phyloP scores from a whole-genome alignment of 345 rosid genomes.

The Eucalyptus sp. region DNA sequence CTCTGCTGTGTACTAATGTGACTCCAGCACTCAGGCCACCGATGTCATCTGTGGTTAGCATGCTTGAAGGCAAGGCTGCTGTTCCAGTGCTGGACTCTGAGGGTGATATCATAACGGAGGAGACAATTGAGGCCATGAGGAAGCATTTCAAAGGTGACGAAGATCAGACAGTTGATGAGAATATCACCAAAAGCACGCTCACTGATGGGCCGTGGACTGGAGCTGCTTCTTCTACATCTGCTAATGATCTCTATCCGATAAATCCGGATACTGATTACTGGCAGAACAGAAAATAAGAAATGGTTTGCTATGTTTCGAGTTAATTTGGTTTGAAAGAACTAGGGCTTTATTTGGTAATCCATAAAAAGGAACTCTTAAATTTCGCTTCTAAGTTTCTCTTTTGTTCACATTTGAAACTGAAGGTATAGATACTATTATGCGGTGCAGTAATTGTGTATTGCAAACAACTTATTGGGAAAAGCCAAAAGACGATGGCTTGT shows the following conservation, averaged over 20 bases:
- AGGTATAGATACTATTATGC: neutral
- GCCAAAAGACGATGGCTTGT: neutral
- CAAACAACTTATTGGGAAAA: neutral
- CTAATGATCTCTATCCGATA: slow-evolving; percentile 12
- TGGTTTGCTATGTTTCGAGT: too few species aligned
- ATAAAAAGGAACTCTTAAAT: neutral
- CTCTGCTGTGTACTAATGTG: neutral
- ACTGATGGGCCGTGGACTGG: neutral
- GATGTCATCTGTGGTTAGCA: too few species aligned
- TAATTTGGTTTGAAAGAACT: neutral
- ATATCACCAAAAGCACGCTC: too few species aligned
- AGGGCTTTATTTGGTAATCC: neutral
- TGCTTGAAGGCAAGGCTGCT: too few species aligned
- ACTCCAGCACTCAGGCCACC: too few species aligned
- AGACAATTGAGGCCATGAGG: too few species aligned
- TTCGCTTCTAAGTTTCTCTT: neutral
- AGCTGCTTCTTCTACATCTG: slow-evolving; percentile 12
- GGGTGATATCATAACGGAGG: too few species aligned
- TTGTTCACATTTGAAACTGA: neutral
- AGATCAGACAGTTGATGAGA: too few species aligned
- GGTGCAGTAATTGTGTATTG: neutral
- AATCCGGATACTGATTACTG: neutral
- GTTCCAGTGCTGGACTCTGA: too few species aligned
- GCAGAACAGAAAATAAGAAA: neutral
- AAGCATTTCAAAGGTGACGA: too few species aligned